Evolutionary conservation across 2,329 filamentous ascomycete species (phyloP), one percentile per base, ranked within the genome.

Genomic region (Pseudomassariella vexata): DNA sequence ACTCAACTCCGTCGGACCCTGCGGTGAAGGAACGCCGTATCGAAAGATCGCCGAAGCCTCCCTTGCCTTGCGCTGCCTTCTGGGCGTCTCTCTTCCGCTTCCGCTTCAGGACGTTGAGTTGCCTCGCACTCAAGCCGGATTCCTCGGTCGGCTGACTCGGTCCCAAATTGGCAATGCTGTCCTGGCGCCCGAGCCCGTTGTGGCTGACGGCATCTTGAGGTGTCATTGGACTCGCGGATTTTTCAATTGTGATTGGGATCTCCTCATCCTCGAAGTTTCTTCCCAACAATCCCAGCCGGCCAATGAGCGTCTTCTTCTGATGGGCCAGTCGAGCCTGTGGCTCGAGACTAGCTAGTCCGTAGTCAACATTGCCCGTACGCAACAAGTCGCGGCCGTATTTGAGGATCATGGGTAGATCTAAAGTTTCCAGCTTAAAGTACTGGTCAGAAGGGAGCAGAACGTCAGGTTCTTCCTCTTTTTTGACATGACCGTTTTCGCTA

Each of bases 71-170:
- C 0, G 73, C 86, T 32, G 90, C 86, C 49, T 87, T 82, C 56
- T 92, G 87, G 4, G 88, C 81, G 47, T 94, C 86, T 47, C 83
- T 79, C 61, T 96, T 98, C 25, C 88, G 79, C 55, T 96, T 95
- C 25, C 92, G 78, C 59, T 96, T 96, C 8, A 98, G 65, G 32
- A 92, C 86, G 50, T 98, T 98, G 14, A 95, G 75, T 51, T 98
- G 92, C 24, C 92, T 79, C 39, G 92, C 90, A 63, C 92, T 96
- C 31, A 98, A 68, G 3, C 79, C 79, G 4, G 73, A 61, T 49
- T 87, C 84, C 41, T 86, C 84, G 3, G 67, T 33, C 25, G 60
- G 46, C 35, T 63, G 65, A 15, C 52, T 52, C 17, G 66, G 59
- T 18, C 52, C 53, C 27, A 56, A 40, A 25, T 37, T 43, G 18